Evolutionary conservation across 805 yeast genomes (phyloP).

Genomic region (Teunomyces funiuensis): DNA sequence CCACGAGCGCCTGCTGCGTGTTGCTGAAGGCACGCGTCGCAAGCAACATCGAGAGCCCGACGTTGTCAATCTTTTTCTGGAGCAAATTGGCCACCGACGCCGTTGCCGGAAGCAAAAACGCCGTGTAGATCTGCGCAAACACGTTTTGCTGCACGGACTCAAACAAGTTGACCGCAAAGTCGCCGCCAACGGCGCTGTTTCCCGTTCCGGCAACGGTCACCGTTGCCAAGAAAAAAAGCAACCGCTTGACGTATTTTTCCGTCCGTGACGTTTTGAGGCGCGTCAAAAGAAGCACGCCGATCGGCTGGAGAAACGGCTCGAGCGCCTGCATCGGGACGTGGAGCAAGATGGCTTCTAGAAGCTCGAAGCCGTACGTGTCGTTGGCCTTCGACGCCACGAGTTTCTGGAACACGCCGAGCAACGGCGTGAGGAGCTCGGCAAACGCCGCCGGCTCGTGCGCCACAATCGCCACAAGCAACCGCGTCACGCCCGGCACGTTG

Average conservation of each 20-base stretch:
- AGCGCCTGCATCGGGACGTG: constrained; percentile 52
- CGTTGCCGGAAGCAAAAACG: constrained; percentile 55
- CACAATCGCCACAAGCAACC: constrained; percentile 70
- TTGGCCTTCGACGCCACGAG: constrained; percentile 80
- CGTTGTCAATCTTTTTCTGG: constrained; percentile 53
- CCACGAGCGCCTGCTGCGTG: constrained; percentile 20
- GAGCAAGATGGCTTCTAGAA: constrained; percentile 67
- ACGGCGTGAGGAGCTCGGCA: constrained; percentile 57
- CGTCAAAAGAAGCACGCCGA: constrained; percentile 74
- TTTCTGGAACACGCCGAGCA: constrained; percentile 95
- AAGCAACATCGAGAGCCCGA: constrained; percentile 52
- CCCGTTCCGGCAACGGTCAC: constrained; percentile 5
- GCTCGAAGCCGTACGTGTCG: constrained; percentile 82
- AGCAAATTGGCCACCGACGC: constrained; percentile 47
- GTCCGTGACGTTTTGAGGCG: constrained; percentile 80
- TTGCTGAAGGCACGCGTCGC: constrained; percentile 20
- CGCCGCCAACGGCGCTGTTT: constrained; percentile 24
- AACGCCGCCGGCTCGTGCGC: constrained; percentile 45
- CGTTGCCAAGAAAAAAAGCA: constrained; percentile 59
- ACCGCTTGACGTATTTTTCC: constrained; percentile 72
- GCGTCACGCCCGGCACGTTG: constrained; percentile 88
- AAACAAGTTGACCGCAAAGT: constrained; percentile 60
- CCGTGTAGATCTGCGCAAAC: constrained; percentile 48
- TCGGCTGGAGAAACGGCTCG: constrained; percentile 59
- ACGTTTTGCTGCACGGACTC: constrained; percentile 70